Evolutionary conservation across 441 rosid species (phyloP).

Genomic region (Corymbia calophylla): DNA sequence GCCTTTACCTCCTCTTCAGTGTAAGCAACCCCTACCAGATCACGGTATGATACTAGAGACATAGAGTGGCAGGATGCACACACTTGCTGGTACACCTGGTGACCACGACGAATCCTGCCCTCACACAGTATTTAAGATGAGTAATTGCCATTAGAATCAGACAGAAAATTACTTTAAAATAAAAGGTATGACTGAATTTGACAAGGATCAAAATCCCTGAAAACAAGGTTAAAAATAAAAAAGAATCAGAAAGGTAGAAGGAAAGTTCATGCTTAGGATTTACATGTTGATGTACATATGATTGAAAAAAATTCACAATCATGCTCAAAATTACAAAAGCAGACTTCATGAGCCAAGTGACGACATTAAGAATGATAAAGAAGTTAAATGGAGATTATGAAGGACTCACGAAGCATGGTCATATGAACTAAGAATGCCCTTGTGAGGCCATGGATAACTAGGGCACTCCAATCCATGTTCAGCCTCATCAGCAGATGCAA

Average conservation of each 20-base stretch:
- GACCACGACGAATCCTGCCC: constrained; percentile 98
- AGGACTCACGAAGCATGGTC: constrained; percentile 97
- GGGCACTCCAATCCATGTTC: constrained; percentile 91
- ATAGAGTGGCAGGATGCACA: constrained; percentile 99
- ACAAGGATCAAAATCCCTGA: not conserved
- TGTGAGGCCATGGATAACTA: constrained; percentile 98
- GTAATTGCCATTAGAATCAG: not conserved
- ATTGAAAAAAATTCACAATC: not conserved
- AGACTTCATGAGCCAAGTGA: not conserved
- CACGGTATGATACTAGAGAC: constrained; percentile 95
- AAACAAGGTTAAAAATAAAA: not conserved
- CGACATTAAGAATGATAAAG: not conserved
- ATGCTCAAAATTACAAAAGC: not conserved
- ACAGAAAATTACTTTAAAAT: not conserved
- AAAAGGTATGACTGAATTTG: not conserved
- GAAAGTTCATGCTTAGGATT: not conserved
- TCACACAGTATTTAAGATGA: constrained; percentile 7
- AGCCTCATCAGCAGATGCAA: constrained; percentile 97
- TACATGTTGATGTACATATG: not conserved
- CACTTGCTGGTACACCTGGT: constrained; percentile 96
- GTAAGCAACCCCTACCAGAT: constrained; percentile 97
- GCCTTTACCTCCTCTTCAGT: constrained; percentile 98
- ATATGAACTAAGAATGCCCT: constrained; percentile 95
- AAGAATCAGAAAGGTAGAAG: not conserved
- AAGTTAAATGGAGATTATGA: not conserved